These are phyloP conservation scores for Diaporthe nobilis DNA, from an alignment of 2,329 filamentous ascomycete species.

Conservation along the genomic window DNA sequence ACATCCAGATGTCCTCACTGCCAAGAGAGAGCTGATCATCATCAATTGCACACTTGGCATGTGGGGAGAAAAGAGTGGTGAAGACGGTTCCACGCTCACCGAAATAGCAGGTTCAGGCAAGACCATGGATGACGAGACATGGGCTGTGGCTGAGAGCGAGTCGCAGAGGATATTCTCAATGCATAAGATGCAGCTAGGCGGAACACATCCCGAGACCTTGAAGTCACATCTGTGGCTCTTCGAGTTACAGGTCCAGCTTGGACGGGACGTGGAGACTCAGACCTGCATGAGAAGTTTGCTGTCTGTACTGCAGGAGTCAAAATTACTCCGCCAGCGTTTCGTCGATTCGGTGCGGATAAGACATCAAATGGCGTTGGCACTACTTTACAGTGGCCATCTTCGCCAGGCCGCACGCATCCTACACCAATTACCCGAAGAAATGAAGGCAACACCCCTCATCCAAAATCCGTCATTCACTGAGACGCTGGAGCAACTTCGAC, in stretches of 20 bases:
- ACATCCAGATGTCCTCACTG: background rate
- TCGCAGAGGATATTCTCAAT: background rate
- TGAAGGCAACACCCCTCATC: background rate
- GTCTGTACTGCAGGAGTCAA: background rate
- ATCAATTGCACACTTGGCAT: background rate
- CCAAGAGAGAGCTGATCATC: background rate
- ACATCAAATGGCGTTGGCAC: background rate
- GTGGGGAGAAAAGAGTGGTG: background rate
- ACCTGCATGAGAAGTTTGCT: background rate
- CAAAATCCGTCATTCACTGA: background rate
- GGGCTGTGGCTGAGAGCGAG: background rate
- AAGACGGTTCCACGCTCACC: background rate
- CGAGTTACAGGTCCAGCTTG: background rate
- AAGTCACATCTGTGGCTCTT: background rate
- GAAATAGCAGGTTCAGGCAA: background rate
- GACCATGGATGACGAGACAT: background rate
- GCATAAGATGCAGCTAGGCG: background rate
- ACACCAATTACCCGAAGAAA: background rate
- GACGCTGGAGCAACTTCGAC: background rate
- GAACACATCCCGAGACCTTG: background rate
- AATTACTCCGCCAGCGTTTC: background rate
- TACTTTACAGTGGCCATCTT: slow-evolving; percentile 1
- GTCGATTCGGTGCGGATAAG: background rate
- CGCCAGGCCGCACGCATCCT: background rate
- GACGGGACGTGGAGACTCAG: background rate